A percentile compares a stretch with the other conserved stretches of the same genome.
phyloP scores from a whole-genome alignment of 805 yeast genomes.

The Sungouiella blattae region DNA sequence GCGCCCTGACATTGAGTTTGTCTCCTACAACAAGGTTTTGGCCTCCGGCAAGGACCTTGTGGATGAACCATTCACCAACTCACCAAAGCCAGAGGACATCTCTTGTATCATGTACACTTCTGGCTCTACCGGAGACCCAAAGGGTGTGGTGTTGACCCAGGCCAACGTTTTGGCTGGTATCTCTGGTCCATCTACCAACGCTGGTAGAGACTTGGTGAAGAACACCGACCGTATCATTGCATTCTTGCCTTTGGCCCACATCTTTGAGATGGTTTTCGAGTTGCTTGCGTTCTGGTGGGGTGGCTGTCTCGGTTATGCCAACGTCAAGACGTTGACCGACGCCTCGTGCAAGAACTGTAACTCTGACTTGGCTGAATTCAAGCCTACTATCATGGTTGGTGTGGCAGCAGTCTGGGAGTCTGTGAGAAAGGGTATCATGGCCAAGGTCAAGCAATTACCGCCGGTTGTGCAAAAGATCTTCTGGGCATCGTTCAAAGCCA shows the following conservation, averaged over 20 bases:
- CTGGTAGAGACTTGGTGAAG: conserved; percentile 48
- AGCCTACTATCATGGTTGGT: conserved; percentile 95
- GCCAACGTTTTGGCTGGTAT: conserved; percentile 75
- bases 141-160: conserved; percentile 73
- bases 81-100: conserved; percentile 56
- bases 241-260: conserved; percentile 94
- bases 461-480: conserved; percentile 70
- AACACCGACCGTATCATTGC: conserved; percentile 72
- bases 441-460: conserved; percentile 68
- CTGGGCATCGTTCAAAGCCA: conserved; percentile 83
- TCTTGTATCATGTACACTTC: conserved; percentile 86
- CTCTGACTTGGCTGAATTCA: conserved; percentile 82
- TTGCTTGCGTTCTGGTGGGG: conserved; percentile 84
- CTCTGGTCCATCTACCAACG: conserved; percentile 72
- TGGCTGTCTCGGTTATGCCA: conserved; percentile 82
- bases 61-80: conserved; percentile 31
- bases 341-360: conserved; percentile 76
- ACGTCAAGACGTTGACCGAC: conserved; percentile 85
- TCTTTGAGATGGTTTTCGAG: conserved; percentile 89
- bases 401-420: conserved; percentile 99
- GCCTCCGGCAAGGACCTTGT: conserved; percentile 57
- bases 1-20: conserved; percentile 75
- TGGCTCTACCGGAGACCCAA: conserved; percentile 82
- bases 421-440: conserved; percentile 85
- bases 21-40: conserved; percentile 62